Percentiles rank a stretch among this genome's conserved stretches.
phyloP scores from a whole-genome alignment of 2,329 filamentous ascomycete species.

The Dichotomopilus funicola region DNA sequence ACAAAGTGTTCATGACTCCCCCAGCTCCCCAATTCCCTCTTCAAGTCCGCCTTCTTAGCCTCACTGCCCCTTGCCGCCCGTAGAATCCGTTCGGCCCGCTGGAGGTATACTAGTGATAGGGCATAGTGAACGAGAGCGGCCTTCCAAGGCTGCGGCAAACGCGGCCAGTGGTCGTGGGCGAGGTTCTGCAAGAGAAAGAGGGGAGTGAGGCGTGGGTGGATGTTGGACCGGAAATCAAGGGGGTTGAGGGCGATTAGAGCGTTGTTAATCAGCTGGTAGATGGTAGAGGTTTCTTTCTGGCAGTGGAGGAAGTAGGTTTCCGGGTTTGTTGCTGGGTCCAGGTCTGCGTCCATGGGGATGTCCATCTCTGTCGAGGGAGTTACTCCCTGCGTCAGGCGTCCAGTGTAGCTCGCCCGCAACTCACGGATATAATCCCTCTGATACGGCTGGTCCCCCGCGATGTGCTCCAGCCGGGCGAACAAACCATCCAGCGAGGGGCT shows the following conservation, averaged over 20 bases:
- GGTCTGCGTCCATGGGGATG: too few species aligned
- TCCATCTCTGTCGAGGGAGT: too few species aligned
- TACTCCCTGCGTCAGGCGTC: too few species aligned
- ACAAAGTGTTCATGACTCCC: slow-evolving; percentile 42
- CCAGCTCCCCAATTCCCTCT: slow-evolving; percentile 39
- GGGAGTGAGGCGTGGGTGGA: slow-evolving; percentile 30
- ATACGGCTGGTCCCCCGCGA: background rate
- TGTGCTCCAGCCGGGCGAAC: background rate
- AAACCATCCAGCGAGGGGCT: background rate
- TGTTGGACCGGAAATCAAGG: too few species aligned
- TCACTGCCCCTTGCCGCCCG: slow-evolving; percentile 17
- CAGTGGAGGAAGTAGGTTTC: too few species aligned
- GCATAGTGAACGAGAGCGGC: slow-evolving; percentile 34
- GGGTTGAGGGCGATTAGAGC: too few species aligned
- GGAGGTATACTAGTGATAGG: slow-evolving; percentile 33
- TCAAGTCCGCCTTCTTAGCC: slow-evolving; percentile 26
- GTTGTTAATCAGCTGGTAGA: too few species aligned
- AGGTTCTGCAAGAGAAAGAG: slow-evolving; percentile 33
- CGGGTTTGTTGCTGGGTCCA: too few species aligned
- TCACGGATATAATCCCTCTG: slow-evolving; percentile 12
- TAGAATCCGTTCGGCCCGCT: slow-evolving; percentile 38
- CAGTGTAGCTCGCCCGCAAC: slow-evolving; percentile 5
- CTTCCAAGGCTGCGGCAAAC: slow-evolving; percentile 29
- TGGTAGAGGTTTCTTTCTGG: too few species aligned
- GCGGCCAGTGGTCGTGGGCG: slow-evolving; percentile 21